Evolutionary conservation across 768 basidiomycete species (phyloP).

Genomic region (Royoungia palumana): DNA sequence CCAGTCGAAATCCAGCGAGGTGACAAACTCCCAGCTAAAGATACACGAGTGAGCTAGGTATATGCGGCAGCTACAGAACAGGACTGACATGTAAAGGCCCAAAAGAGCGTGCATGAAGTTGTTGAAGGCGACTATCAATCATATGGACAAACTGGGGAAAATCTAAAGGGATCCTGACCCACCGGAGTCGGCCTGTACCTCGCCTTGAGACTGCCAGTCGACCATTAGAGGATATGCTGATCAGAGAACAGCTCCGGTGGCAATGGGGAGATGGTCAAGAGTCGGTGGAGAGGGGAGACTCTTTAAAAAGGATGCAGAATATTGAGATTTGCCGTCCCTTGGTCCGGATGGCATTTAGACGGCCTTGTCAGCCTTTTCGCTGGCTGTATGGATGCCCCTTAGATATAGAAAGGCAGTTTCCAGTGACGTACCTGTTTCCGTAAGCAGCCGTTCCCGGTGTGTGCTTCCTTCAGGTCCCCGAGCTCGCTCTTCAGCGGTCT

Average conservation of each 20-base stretch:
- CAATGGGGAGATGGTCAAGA: background rate
- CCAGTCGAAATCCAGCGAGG: slow-evolving; percentile 64
- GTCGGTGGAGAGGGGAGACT: background rate
- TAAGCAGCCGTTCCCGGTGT: background rate
- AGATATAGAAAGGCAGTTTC: slow-evolving; percentile 8
- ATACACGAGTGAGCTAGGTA: slow-evolving; percentile 2
- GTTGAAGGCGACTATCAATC: slow-evolving; percentile 31
- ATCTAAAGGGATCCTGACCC: slow-evolving; percentile 1
- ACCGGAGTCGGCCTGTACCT: slow-evolving; percentile 49
- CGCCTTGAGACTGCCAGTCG: slow-evolving; percentile 51
- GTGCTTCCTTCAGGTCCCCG: too few relatives aligned
- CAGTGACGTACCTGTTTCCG: slow-evolving; percentile 4
- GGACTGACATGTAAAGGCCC: slow-evolving; percentile 55
- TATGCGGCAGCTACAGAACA: background rate
- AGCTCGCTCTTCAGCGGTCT: too few relatives aligned
- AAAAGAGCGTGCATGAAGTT: slow-evolving; percentile 60
- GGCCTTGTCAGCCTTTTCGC: slow-evolving; percentile 12
- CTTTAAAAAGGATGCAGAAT: slow-evolving; percentile 6
- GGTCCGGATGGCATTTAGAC: slow-evolving; percentile 19
- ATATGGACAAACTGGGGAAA: slow-evolving; percentile 9
- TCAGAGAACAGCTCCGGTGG: slow-evolving; percentile 4
- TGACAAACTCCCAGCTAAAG: slow-evolving; percentile 63
- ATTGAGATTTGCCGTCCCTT: slow-evolving; percentile 5
- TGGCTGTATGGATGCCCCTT: background rate
- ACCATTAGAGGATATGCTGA: slow-evolving; percentile 39